phyloP scores from a whole-genome alignment of 768 basidiomycete genomes.

The Psilocybe tampanensis region DNA sequence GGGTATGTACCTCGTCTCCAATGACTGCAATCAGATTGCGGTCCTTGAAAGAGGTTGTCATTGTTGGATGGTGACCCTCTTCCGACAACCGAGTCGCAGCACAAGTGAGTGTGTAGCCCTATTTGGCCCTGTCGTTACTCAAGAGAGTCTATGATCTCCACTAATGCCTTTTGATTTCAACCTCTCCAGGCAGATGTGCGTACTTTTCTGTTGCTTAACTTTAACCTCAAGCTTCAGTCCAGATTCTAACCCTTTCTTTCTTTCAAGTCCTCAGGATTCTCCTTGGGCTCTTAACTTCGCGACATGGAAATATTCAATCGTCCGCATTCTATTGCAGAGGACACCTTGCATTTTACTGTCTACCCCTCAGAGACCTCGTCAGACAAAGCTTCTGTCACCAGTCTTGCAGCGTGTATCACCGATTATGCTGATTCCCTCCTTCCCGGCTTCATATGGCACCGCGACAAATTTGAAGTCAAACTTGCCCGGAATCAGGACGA shows the following conservation, averaged over 20 bases:
- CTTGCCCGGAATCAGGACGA: constrained; percentile 47
- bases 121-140: constrained; percentile 11
- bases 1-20: constrained; percentile 82
- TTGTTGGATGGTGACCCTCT: constrained; percentile 21
- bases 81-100: neutral
- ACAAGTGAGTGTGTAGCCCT: constrained; percentile 9
- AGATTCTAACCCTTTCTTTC: no score
- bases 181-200: neutral
- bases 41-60: constrained; percentile 74
- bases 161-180: neutral
- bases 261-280: neutral
- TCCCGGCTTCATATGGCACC: constrained; percentile 76
- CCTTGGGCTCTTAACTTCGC: neutral
- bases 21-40: constrained; percentile 92
- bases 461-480: constrained; percentile 81
- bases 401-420: constrained; percentile 70
- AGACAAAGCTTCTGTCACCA: constrained; percentile 62
- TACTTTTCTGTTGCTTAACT: no score
- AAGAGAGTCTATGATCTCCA: neutral
- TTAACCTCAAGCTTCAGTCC: neutral
- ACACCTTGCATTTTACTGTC: constrained; percentile 78
- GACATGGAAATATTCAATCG: constrained; percentile 73
- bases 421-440: constrained; percentile 56
- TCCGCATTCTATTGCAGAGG: constrained; percentile 80
- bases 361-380: constrained; percentile 57